Evolutionary conservation across 257 asterid genomes (phyloP).

Genomic region (Solanum arcanum): DNA sequence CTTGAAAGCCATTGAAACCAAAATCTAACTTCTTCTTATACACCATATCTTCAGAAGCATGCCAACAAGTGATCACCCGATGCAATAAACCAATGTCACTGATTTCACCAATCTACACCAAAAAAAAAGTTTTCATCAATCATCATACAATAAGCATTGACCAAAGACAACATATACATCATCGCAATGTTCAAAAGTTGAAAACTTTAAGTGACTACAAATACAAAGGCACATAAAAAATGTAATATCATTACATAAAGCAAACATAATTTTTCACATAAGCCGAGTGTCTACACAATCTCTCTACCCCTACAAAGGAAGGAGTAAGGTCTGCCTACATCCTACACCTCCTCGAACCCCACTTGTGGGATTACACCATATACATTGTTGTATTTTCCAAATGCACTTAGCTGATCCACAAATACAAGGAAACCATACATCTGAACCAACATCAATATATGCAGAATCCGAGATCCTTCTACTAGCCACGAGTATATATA

Average conservation of each 20-base stretch:
- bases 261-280: background rate
- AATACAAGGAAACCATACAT: background rate
- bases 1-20: slow-evolving; percentile 32
- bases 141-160: background rate
- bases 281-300: background rate
- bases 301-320: background rate
- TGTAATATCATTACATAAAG: background rate
- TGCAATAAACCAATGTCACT: background rate
- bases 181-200: background rate
- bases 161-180: background rate
- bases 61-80: slow-evolving; percentile 14
- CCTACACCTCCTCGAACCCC: background rate
- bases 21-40: slow-evolving; percentile 46
- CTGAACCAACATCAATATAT: background rate
- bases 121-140: background rate
- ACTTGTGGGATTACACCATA: background rate
- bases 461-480: background rate
- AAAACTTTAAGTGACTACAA: background rate
- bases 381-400: background rate
- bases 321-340: background rate
- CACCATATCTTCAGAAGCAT: slow-evolving; percentile 61
- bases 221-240: background rate
- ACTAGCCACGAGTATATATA: background rate
- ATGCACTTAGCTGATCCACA: background rate
- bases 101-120: background rate